phyloP scores from a whole-genome alignment of 257 asterid genomes.

The Solanum piurae region DNA sequence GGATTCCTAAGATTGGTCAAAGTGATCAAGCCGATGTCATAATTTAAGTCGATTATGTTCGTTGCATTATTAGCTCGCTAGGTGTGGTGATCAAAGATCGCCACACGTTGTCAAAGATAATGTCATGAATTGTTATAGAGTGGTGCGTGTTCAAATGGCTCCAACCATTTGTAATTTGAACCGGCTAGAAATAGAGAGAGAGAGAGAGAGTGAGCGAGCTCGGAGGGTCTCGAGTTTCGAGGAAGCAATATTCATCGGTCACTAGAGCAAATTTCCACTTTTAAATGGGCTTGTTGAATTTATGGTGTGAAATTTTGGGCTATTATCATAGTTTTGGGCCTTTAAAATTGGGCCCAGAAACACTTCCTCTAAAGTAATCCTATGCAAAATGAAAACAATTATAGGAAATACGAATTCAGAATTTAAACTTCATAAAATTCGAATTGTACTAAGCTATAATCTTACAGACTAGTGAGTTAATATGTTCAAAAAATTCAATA shows the following conservation, averaged over 20 bases:
- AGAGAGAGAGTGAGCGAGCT: not conserved
- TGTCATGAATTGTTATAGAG: not conserved
- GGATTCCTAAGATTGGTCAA: not conserved
- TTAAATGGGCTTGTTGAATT: not conserved
- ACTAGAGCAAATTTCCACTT: not conserved
- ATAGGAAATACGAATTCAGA: not conserved
- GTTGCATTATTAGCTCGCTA: not conserved
- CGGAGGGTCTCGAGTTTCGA: not conserved
- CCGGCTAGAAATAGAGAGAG: not conserved
- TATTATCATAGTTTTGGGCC: not conserved
- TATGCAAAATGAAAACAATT: not conserved
- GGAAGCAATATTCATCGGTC: not conserved
- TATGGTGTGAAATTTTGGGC: not conserved
- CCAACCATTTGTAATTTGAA: too few species aligned
- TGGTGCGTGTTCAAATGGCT: not conserved
- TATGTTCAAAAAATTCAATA: not conserved
- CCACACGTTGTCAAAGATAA: not conserved
- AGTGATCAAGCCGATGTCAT: not conserved
- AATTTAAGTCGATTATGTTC: not conserved
- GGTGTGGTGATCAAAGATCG: not conserved
- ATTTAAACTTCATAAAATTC: not conserved
- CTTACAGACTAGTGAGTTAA: not conserved
- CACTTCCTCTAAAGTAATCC: not conserved
- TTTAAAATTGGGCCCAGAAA: not conserved
- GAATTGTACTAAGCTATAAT: not conserved